Evolutionary conservation across 1,139 yeast species (phyloP).

Genomic region (Pichia cactophila): DNA sequence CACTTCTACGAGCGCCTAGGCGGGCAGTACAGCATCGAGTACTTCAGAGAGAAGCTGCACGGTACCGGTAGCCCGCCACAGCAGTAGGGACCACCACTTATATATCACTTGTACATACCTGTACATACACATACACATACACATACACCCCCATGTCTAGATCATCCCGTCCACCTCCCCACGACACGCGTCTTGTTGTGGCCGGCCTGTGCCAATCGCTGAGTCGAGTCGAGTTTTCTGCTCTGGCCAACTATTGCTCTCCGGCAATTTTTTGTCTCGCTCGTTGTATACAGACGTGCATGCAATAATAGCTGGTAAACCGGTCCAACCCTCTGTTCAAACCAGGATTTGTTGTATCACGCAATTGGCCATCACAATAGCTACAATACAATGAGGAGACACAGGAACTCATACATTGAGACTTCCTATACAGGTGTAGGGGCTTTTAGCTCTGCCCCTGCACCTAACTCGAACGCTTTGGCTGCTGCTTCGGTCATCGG

Average conservation of each 20-base stretch:
- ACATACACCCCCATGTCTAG: too few relatives aligned
- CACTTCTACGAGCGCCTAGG: conserved; percentile 46
- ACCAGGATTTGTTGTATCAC: neutral
- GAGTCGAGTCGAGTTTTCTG: neutral
- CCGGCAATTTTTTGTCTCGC: too few relatives aligned
- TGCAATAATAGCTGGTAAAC: too few relatives aligned
- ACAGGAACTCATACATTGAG: conserved; percentile 6
- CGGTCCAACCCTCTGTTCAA: neutral
- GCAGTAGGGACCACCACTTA: neutral
- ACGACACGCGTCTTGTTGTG: neutral
- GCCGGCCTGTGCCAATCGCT: too few relatives aligned
- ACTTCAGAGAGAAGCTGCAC: conserved; percentile 4
- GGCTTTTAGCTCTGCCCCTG: conserved; percentile 18
- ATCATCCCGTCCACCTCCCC: neutral
- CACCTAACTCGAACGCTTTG: conserved; percentile 26
- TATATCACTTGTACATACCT: too few relatives aligned
- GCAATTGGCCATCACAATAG: neutral
- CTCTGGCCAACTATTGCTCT: too few relatives aligned
- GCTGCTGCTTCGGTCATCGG: conserved; percentile 32
- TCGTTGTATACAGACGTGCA: too few relatives aligned
- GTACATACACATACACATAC: too few relatives aligned
- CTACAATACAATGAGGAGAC: neutral
- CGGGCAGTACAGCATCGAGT: conserved; percentile 15
- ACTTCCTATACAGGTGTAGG: conserved; percentile 26
- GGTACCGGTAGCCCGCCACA: neutral